These are phyloP conservation scores for Pholiota conissans DNA, from an alignment of 768 basidiomycete genomes.

Conservation along the genomic window DNA sequence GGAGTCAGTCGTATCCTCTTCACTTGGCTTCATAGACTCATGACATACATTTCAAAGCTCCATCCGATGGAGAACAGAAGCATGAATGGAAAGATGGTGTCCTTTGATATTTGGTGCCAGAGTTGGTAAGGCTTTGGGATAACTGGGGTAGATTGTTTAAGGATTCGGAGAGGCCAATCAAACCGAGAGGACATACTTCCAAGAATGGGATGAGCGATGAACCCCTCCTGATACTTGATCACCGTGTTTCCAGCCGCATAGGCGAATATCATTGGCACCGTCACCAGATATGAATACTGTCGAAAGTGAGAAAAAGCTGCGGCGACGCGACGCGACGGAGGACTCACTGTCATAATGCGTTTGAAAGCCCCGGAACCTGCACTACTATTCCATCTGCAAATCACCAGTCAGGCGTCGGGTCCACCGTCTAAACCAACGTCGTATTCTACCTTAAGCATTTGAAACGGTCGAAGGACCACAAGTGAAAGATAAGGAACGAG, in stretches of 20 bases:
- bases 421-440: neutral
- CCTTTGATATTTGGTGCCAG: constrained; percentile 49
- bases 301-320: constrained; percentile 1
- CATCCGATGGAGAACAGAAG: constrained; percentile 66
- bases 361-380: constrained; percentile 75
- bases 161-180: neutral
- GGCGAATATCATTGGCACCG: constrained; percentile 56
- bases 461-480: constrained; percentile 83
- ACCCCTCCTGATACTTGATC: constrained; percentile 79
- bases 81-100: constrained; percentile 64
- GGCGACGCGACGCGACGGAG: neutral
- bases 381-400: constrained; percentile 67
- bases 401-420: neutral
- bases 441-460: constrained; percentile 59
- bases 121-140: constrained; percentile 61
- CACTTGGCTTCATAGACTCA: neutral
- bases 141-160: constrained; percentile 37
- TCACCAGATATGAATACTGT: constrained; percentile 72
- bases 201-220: constrained; percentile 36
- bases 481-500: constrained; percentile 64
- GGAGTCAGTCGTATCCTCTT: neutral
- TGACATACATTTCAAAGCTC: constrained; percentile 72
- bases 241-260: constrained; percentile 64
- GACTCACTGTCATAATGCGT: constrained; percentile 77
- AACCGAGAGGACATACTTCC: constrained; percentile 46